phyloP scores from a whole-genome alignment of 1,284 basidiomycete genomes.

The Volvariella volvacea region DNA sequence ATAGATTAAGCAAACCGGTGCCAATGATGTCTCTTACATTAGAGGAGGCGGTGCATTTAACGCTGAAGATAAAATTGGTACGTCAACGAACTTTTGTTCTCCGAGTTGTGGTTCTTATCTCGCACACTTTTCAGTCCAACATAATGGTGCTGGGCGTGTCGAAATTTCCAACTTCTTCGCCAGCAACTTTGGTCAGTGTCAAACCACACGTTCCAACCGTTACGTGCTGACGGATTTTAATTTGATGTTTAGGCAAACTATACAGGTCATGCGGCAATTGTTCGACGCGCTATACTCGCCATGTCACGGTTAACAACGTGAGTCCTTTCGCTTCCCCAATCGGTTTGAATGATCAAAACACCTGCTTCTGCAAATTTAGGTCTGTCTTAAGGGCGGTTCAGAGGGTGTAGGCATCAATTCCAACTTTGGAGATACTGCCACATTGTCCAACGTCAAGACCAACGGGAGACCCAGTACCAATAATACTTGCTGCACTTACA shows the following conservation, averaged over 20 bases:
- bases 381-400: constrained; percentile 16
- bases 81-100: constrained; percentile 1
- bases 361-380: too few relatives aligned
- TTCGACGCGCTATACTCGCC: constrained; percentile 14
- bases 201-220: neutral
- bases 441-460: constrained; percentile 17
- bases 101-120: neutral
- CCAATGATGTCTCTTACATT: constrained; percentile 19
- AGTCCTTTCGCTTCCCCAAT: too few relatives aligned
- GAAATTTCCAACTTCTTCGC: constrained; percentile 19
- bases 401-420: constrained; percentile 20
- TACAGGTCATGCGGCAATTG: constrained; percentile 21
- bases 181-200: constrained; percentile 15
- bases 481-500: constrained; percentile 20
- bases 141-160: constrained; percentile 19
- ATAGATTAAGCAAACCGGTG: constrained; percentile 20
- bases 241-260: constrained; percentile 15
- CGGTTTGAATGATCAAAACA: too few relatives aligned
- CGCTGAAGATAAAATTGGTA: constrained; percentile 19
- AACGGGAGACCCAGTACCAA: constrained; percentile 16
- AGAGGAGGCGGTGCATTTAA: constrained; percentile 19
- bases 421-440: constrained; percentile 21
- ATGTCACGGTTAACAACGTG: constrained; percentile 18
- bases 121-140: constrained; percentile 14
- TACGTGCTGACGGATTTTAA: neutral